Conservation (phyloP, 2,329 filamentous ascomycete genomes). For the Aspergillus terreus region DNA sequence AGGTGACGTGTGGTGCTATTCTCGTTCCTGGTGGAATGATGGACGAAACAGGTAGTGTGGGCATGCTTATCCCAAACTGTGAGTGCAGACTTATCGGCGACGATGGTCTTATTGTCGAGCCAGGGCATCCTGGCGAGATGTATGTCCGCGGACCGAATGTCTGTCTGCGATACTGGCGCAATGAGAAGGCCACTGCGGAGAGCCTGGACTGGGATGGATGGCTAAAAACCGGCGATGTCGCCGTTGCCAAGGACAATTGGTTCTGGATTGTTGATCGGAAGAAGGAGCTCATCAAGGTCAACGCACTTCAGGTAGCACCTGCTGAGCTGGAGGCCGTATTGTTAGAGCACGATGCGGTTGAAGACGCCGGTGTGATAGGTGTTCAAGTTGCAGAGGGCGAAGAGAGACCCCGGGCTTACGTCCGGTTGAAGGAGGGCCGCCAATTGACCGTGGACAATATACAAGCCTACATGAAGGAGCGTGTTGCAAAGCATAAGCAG, state of each 20-base stretch:
- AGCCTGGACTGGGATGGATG: conserved; percentile 21
- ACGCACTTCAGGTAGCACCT: conserved; percentile 33
- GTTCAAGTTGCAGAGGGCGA: conserved; percentile 39
- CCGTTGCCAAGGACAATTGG: conserved; percentile 6
- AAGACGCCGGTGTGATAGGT: conserved; percentile 38
- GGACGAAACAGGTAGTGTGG: conserved; percentile 48
- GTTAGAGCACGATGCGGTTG: conserved; percentile 30
- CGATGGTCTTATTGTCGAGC: conserved; percentile 47
- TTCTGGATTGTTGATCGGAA: conserved; percentile 24
- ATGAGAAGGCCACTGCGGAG: conserved; percentile 43
- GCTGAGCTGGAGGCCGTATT: conserved; percentile 38
- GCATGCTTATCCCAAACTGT: conserved; percentile 52
- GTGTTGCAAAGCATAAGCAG: conserved; percentile 52
- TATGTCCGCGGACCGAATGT: conserved; percentile 27
- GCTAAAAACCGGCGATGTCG: conserved; percentile 34
- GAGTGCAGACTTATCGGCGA: conserved; percentile 54
- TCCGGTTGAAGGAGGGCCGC: conserved; percentile 46
- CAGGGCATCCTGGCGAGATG: conserved; percentile 42
- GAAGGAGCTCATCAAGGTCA: conserved; percentile 36
- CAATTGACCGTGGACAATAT: conserved; percentile 1
- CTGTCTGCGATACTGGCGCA: conserved; percentile 31
- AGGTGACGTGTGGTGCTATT: conserved; percentile 44
- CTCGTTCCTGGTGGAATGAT: conserved; percentile 40
- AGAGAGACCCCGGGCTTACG: conserved; percentile 54
- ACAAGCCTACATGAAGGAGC: conserved; percentile 39